Conservation (phyloP, 1,284 basidiomycete species). For the Puccinia hordei region DNA sequence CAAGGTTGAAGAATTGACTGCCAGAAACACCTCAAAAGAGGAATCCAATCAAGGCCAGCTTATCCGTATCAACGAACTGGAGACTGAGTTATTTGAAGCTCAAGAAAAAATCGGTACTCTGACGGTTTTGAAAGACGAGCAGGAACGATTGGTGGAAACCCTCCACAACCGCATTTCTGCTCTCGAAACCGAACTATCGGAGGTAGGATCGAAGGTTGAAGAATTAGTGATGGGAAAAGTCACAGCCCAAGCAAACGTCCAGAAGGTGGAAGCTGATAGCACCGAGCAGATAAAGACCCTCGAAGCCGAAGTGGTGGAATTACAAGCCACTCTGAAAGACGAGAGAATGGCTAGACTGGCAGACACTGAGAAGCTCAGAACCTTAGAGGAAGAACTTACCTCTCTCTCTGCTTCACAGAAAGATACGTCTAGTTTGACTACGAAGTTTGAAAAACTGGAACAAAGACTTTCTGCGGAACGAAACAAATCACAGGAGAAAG, state of each 20-base stretch:
- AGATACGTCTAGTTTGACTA: constrained; percentile 11
- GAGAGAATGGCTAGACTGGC: constrained; percentile 14
- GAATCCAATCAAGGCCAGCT: constrained; percentile 16
- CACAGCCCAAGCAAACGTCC: constrained; percentile 4
- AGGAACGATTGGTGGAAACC: constrained; percentile 23
- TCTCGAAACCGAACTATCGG: constrained; percentile 24
- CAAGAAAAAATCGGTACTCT: constrained; percentile 7
- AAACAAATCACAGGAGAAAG: constrained; percentile 38
- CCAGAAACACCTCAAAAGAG: neutral
- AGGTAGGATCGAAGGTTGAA: neutral
- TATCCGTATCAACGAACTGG: neutral
- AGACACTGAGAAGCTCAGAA: neutral
- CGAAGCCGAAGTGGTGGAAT: constrained; percentile 15
- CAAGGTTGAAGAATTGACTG: neutral
- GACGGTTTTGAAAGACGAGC: constrained; percentile 5
- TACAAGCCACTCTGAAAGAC: constrained; percentile 19
- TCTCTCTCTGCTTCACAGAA: constrained; percentile 6
- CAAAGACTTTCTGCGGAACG: constrained; percentile 25
- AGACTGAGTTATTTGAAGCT: constrained; percentile 16
- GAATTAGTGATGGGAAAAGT: constrained; percentile 7
- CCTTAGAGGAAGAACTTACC: constrained; percentile 4
- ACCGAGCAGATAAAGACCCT: constrained; percentile 29
- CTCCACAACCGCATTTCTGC: constrained; percentile 8
- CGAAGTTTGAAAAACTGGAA: constrained; percentile 29
- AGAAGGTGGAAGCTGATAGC: constrained; percentile 13